Evolutionary conservation across 176 grass and related monocot species (phyloP).

Genomic region (Musa itinerans): DNA sequence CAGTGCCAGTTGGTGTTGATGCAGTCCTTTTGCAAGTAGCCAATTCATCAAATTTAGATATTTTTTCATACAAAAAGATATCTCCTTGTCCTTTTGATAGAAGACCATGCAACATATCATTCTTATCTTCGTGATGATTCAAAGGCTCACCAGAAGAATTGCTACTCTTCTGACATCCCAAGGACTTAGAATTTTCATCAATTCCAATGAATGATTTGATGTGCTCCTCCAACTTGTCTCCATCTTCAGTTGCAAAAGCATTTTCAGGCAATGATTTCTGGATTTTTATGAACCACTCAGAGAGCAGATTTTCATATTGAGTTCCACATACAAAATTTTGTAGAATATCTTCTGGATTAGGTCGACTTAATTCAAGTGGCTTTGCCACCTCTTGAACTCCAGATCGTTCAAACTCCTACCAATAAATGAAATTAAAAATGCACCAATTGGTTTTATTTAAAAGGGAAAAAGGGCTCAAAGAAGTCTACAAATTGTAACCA

Average conservation of each 20-base stretch:
- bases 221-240: conserved; percentile 50
- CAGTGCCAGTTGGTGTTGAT: conserved; percentile 24
- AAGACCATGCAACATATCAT: conserved; percentile 6
- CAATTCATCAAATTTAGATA: conserved; percentile 23
- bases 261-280: conserved; percentile 29
- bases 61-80: conserved; percentile 22
- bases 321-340: conserved; percentile 49
- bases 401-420: conserved; percentile 50
- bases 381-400: conserved; percentile 47
- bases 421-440: conserved; percentile 17
- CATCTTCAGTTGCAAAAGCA: conserved; percentile 35
- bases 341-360: conserved; percentile 44
- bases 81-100: conserved; percentile 26
- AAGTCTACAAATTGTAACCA: neutral
- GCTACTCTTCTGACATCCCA: conserved; percentile 28
- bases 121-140: conserved; percentile 22
- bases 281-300: conserved; percentile 41
- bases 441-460: neutral
- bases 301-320: conserved; percentile 53
- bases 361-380: conserved; percentile 33
- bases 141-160: conserved; percentile 19
- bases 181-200: conserved; percentile 39
- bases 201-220: conserved; percentile 52
- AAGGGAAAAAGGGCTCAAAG: neutral
- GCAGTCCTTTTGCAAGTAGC: conserved; percentile 18